Base-by-base conservation (phyloP, 139 green algal species). In the Coelastrella sp. region DNA sequence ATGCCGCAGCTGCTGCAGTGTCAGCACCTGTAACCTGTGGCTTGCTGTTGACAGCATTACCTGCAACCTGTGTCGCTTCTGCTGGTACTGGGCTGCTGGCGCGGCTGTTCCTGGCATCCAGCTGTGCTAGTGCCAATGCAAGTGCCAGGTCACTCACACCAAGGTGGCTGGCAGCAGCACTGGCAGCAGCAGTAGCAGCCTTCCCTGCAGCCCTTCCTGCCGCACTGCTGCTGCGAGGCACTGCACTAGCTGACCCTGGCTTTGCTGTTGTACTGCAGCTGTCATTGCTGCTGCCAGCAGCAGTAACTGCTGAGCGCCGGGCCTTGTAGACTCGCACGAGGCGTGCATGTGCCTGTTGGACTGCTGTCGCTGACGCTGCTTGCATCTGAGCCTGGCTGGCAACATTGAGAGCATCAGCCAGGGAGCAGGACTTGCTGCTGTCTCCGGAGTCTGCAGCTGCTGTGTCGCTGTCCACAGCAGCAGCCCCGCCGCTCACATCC, bases 71-170 rank as follows among this genome's bases (percentile, higher is more conserved):
- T 47, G 32, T 47, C 32, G 32, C 32, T 47, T 47, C 32, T 47
- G 32, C 32, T 47, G 32, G 32, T 47, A 47, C 32, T 47, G 32
- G 32, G 32, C 77, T 84, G 54, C 81, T 80, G 54, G 8, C 66
- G 19, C 20, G n/a, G 54, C 83, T 88, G 83, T 19, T 82, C 47
- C 17, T 89, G 20, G 20, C 71, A 4, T 66, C 71, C 56, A 68
- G 68, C 32, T 22, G 19, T n/a, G 85, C 85, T 23, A 84, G 32
- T 4, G 73, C 73, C 71, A 90, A 17, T 2, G 85, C 85, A 16
- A 84, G 58, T 6, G 85, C 85, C 56, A 80, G n/a, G 66, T 90
- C 85, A 64, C 73, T 85, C 20, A 84, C 74, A 61, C 73, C 73
- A 61, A 90, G 22, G 0, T 88, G 83, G 5, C 11, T 80, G 65